A percentile compares a stretch with the other conserved stretches of the same genome.
phyloP scores from a whole-genome alignment of 2,329 filamentous ascomycete genomes.

The Trichoderma koningiopsis region DNA sequence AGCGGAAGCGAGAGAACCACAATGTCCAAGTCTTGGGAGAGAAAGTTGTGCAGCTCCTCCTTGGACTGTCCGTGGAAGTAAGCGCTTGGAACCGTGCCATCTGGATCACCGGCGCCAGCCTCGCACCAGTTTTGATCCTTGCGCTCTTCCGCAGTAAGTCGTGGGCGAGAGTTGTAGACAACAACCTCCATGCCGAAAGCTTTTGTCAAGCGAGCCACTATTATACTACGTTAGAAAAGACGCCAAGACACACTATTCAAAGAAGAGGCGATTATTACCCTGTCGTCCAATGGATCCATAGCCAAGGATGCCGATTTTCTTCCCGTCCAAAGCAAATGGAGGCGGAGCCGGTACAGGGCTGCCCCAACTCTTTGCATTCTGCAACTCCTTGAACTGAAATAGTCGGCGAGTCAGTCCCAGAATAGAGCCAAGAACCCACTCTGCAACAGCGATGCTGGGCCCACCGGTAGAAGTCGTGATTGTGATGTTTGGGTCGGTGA shows the following conservation, averaged over 20 bases:
- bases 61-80: slow-evolving; percentile 10
- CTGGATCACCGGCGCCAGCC: slow-evolving; percentile 5
- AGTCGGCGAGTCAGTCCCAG: not conserved
- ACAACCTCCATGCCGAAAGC: not conserved
- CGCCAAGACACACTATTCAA: too few species aligned
- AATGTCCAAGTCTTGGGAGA: not conserved
- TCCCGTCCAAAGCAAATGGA: slow-evolving; percentile 8
- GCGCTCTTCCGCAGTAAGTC: slow-evolving; percentile 6
- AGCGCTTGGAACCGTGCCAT: not conserved
- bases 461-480: slow-evolving; percentile 9
- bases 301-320: slow-evolving; percentile 10
- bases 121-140: slow-evolving; percentile 13
- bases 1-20: slow-evolving; percentile 3
- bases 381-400: not conserved
- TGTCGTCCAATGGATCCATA: slow-evolving; percentile 14
- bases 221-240: not conserved
- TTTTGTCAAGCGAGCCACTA: slow-evolving; percentile 2
- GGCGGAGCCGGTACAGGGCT: not conserved
- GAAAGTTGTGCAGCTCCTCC: not conserved
- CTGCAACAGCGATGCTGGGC: slow-evolving; percentile 1
- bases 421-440: slow-evolving; percentile 9
- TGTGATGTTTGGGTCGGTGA: not conserved
- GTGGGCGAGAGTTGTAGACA: slow-evolving; percentile 15
- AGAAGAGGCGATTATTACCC: not conserved
- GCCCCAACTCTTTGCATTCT: not conserved